These are phyloP conservation scores for Fusarium xylarioides DNA, from an alignment of 2,329 filamentous ascomycete species.

Conservation along the genomic window DNA sequence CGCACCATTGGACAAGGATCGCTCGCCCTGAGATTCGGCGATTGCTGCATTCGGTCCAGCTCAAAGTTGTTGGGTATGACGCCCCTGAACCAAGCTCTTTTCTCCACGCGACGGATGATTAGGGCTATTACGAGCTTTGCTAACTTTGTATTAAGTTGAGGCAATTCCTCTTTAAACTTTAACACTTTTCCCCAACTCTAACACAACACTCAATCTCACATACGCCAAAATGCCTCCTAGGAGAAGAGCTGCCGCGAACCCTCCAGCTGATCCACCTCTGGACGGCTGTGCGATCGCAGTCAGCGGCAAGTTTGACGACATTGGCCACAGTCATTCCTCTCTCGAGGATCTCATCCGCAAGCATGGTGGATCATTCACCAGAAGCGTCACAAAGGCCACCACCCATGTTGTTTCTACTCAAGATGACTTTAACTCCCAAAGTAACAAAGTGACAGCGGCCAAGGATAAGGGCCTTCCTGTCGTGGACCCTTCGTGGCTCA, in stretches of 20 bases:
- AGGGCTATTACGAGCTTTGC: constrained; percentile 6
- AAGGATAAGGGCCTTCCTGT: constrained; percentile 60
- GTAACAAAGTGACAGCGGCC: constrained; percentile 62
- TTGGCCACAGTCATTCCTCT: constrained; percentile 60
- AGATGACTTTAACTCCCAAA: constrained; percentile 59
- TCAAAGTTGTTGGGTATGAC: constrained; percentile 27
- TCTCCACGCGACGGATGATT: not conserved
- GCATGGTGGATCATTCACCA: constrained; percentile 60
- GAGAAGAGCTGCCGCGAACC: constrained; percentile 33
- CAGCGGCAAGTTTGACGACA: constrained; percentile 67
- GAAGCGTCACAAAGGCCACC: constrained; percentile 58
- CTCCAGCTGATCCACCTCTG: constrained; percentile 49
- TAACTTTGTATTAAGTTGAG: constrained; percentile 23
- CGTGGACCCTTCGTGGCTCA: constrained; percentile 69
- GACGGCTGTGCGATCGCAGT: constrained; percentile 62
- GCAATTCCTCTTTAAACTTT: not conserved
- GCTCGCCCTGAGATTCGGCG: constrained; percentile 30
- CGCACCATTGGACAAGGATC: constrained; percentile 25
- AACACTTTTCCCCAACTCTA: not conserved
- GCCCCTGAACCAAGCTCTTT: constrained; percentile 32
- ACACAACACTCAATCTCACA: not conserved
- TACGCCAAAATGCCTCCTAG: constrained; percentile 34
- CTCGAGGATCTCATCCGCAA: constrained; percentile 57
- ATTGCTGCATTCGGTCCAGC: constrained; percentile 37
- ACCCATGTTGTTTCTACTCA: constrained; percentile 68